These are phyloP conservation scores for Exophiala xenobiotica DNA, from an alignment of 2,329 filamentous ascomycete genomes.

Conservation along the genomic window DNA sequence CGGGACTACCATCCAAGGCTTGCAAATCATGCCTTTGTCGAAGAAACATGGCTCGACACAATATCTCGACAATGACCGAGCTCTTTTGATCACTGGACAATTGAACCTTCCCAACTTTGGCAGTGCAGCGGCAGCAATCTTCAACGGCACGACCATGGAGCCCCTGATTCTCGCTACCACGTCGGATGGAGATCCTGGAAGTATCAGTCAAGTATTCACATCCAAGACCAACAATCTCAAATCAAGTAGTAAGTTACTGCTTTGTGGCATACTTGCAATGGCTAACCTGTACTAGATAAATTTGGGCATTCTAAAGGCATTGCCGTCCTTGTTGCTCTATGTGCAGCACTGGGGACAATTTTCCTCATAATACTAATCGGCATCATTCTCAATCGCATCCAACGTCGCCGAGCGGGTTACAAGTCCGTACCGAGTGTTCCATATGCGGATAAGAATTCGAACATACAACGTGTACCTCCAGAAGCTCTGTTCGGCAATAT, in stretches of 20 bases:
- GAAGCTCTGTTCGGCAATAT: constrained; percentile 44
- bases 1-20: constrained; percentile 68
- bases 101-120: constrained; percentile 75
- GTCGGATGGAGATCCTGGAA: constrained; percentile 64
- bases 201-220: constrained; percentile 78
- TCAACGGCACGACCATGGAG: constrained; percentile 74
- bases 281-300: constrained; percentile 30
- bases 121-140: constrained; percentile 80
- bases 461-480: constrained; percentile 47
- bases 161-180: constrained; percentile 80
- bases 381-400: constrained; percentile 49
- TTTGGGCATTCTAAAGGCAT: constrained; percentile 46
- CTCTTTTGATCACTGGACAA: constrained; percentile 80
- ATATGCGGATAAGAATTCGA: constrained; percentile 47
- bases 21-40: constrained; percentile 77
- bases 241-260: constrained; percentile 55
- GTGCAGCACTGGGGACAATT: constrained; percentile 47
- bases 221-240: constrained; percentile 76
- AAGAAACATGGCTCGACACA: constrained; percentile 64
- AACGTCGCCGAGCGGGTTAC: constrained; percentile 49
- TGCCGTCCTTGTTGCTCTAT: constrained; percentile 48
- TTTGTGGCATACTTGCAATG: neutral
- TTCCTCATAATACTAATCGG: constrained; percentile 50
- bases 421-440: constrained; percentile 44
- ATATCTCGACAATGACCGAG: constrained; percentile 65